Evolutionary conservation across 2,329 filamentous ascomycete species (phyloP), one percentile per base, ranked within the genome.

Genomic region (Penicillium polonicum): DNA sequence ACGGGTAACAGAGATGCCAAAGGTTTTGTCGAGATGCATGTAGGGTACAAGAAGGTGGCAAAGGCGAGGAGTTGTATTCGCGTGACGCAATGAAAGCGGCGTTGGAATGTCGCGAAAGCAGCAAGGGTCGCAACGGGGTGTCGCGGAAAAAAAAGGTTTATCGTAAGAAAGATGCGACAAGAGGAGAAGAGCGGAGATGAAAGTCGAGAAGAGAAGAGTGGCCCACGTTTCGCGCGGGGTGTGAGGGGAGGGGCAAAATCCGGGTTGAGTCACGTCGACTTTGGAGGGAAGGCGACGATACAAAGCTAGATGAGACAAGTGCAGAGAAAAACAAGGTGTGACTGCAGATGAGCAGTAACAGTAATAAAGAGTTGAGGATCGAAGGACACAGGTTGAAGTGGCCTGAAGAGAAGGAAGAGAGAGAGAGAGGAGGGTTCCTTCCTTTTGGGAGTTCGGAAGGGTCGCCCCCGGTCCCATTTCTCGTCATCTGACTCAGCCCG

Each of bases 191-290:
- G 23, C 48, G 31, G 45, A 56, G 21, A 42, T 21, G 29, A 31
- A 55, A 17, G 60, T 56, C 48, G 48, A 60, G 52, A 56, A 62
- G 58, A 53, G 49, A 48, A 44, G 48, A 60, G 45, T 55, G 43
- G 46, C 53, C 60, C 64, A 66, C 62, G 60, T 60, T 66, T 43
- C 62, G 65, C 64, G 65, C 62, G 65, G 64, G 65, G 64, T 60
- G 55, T 29, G 35, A 48, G 43, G 43, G 60, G 57, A 56, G 62
- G 59, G 51, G 44, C 53, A 58, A 46, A 42, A 55, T 29, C 49
- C 21, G 50, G 51, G 54, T 67, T 67, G 65, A 67, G 62, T 67
- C 65, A 67, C 52, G 46, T 49, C 55, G 48, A 48, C 29, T 46
- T 49, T 23, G 46, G 27, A 36, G n/a, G 38, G 5, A 45, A 52